These are phyloP conservation scores for Drechslerella coelobrocha DNA, from an alignment of 2,329 filamentous ascomycete species.

Conservation along the genomic window DNA sequence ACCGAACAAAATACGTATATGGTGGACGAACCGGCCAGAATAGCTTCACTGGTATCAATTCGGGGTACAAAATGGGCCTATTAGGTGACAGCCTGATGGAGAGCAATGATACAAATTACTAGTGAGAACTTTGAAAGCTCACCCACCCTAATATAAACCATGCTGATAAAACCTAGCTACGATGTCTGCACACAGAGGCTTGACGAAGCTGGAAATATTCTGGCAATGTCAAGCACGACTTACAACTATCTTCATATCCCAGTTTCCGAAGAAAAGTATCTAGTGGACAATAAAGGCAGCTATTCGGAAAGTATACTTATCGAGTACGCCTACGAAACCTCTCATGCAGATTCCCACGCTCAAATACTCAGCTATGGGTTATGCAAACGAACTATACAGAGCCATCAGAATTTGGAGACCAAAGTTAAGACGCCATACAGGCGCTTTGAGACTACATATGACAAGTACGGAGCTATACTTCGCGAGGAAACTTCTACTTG, in stretches of 20 bases:
- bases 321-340: not conserved
- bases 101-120: not conserved
- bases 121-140: no score
- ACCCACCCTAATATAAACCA: no score
- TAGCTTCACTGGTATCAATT: not conserved
- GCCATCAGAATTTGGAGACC: no score
- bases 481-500: not conserved
- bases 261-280: not conserved
- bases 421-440: not conserved
- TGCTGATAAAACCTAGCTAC: not conserved
- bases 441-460: not conserved
- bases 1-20: not conserved
- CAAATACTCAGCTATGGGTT: not conserved
- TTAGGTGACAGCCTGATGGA: slow-evolving; percentile 16
- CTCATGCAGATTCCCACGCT: not conserved
- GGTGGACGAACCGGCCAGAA: not conserved
- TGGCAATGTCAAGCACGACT: not conserved
- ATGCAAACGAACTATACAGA: not conserved
- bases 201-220: not conserved
- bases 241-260: slow-evolving; percentile 5
- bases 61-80: not conserved
- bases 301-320: not conserved
- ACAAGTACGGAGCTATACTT: not conserved
- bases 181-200: not conserved
- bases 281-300: not conserved